Base-by-base conservation (phyloP, 371 early-diverging fungal species). In the Conidiobolus incongruus region DNA sequence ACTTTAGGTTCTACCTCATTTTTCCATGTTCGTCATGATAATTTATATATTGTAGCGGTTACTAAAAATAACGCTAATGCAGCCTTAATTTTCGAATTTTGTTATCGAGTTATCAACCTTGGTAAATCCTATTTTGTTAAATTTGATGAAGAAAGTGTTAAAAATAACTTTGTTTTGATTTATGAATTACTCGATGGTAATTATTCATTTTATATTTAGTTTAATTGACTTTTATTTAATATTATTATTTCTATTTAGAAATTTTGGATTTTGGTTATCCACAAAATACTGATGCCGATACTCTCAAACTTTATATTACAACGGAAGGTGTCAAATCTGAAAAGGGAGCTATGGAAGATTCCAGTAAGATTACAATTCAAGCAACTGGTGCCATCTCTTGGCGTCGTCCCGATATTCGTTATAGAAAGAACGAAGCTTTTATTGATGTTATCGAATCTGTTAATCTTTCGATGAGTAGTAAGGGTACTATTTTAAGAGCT, bases 191-290 rank as follows among this genome's bases (percentile, higher is more conserved):
- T 89, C 47, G 90, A 89, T 60, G 89, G 87, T 86, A 61, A 49
- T 49, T 21, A 22, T 16, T 40, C 10, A 6, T 20, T 37, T 28
- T 20, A 22, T 4, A 11, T 48, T 35, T 21, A 24, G 10, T 35
- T 35, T 32, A 33, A 43, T 41, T 23, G 15, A 6, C 10, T 30
- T 22, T 16, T 7, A 38, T 17, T 29, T n/a, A 30, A 16, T 5
- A n/a, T n/a, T n/a, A n/a, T n/a, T n/a, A n/a, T 26, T 26, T 26
- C 10, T 17, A 12, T 33, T 15, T 53, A 83, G 88, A 89, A 63
- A 75, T 89, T 23, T 67, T 86, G 38, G 90, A 89, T 53, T 83
- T 84, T 63, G 90, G 90, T 20, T 82, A 79, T 56, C 90, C 87
- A 30, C 90, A 89, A 55, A 81, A 79, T 51, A 80, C 78, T 34